Evolutionary conservation across 345 rosid species (phyloP).

Genomic region (Eucalyptus marginata): DNA sequence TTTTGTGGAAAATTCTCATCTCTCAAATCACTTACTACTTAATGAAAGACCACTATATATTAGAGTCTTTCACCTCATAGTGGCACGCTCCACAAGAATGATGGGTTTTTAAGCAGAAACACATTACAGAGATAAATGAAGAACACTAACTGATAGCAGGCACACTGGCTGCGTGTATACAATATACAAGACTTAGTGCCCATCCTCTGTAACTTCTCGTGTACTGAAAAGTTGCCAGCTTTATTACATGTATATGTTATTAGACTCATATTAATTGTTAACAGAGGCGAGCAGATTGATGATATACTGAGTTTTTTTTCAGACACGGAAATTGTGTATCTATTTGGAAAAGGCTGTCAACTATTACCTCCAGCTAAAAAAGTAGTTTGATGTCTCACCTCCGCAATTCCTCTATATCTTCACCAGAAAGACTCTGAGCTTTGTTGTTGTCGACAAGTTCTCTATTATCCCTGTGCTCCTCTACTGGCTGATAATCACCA

Average conservation of each 20-base stretch:
- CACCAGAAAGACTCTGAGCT: slow-evolving; percentile 71
- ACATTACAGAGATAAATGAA: neutral
- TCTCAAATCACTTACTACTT: neutral
- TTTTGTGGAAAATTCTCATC: neutral
- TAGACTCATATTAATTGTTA: neutral
- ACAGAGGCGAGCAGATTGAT: neutral
- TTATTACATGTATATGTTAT: neutral
- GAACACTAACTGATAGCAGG: neutral
- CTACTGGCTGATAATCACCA: slow-evolving; percentile 15
- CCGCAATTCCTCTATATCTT: slow-evolving; percentile 75
- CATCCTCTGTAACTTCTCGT: neutral
- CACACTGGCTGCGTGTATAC: neutral
- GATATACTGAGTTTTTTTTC: neutral
- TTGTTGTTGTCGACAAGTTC: slow-evolving; percentile 67
- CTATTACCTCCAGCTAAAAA: neutral
- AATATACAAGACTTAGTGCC: neutral
- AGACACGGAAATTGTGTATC: neutral
- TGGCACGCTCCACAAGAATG: neutral
- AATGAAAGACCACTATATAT: neutral
- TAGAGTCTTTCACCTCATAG: neutral
- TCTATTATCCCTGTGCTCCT: slow-evolving; percentile 61
- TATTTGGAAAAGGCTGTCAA: neutral
- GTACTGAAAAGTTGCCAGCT: neutral
- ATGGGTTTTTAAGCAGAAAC: neutral
- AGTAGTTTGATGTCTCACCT: slow-evolving; percentile 18